Conservation (phyloP, 331 rosid species). For the Cydonia oblonga region DNA sequence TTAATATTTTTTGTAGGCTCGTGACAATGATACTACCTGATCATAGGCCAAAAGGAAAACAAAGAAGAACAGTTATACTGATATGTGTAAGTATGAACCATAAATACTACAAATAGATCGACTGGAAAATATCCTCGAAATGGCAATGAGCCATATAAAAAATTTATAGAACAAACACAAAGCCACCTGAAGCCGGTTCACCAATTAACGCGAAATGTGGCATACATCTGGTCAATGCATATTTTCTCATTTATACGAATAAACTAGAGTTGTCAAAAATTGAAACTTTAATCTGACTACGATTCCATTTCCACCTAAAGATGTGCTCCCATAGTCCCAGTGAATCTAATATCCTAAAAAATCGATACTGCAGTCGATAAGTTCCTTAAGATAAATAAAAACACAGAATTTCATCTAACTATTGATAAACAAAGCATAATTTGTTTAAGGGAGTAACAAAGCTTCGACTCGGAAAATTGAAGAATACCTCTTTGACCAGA, state of each 20-base stretch:
- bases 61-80: constrained; percentile 2
- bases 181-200: background rate
- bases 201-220: background rate
- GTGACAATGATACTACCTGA: constrained; percentile 72
- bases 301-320: background rate
- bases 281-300: background rate
- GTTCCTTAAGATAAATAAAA: background rate
- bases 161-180: too few relatives aligned
- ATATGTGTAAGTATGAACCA: background rate
- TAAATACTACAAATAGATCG: background rate
- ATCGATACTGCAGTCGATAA: background rate
- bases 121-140: background rate
- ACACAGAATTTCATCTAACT: background rate
- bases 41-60: constrained; percentile 12
- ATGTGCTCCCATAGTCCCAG: background rate
- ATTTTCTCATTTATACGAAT: background rate
- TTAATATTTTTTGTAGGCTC: constrained; percentile 59
- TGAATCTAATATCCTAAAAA: background rate
- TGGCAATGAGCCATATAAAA: background rate
- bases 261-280: too few relatives aligned
- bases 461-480: background rate
- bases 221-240: background rate
- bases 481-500: constrained; percentile 58
- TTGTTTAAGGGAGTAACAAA: background rate
- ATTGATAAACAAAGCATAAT: background rate